These are phyloP conservation scores for Pseudopyricularia cyperi DNA, from an alignment of 2,329 filamentous ascomycete genomes.

Conservation along the genomic window DNA sequence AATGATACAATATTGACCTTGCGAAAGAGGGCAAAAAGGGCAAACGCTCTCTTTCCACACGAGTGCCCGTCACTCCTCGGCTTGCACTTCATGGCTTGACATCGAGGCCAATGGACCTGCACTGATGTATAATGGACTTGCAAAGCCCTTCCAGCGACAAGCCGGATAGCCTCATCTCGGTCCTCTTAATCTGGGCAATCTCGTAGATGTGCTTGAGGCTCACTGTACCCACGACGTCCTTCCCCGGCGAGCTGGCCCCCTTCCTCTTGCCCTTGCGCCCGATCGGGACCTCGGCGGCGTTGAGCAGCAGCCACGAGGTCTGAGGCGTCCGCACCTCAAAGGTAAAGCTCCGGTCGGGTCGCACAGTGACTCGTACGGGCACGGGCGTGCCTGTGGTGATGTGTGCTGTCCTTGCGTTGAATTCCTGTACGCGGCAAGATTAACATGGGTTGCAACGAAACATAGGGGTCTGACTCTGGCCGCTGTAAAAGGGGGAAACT, in stretches of 20 bases:
- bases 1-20: not conserved
- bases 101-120: constrained; percentile 58
- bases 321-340: constrained; percentile 91
- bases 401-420: constrained; percentile 87
- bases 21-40: not conserved
- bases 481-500: not conserved
- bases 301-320: constrained; percentile 81
- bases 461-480: too few relatives aligned
- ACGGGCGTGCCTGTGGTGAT: constrained; percentile 74
- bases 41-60: not conserved
- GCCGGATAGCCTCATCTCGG: constrained; percentile 61
- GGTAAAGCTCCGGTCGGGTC: constrained; percentile 81
- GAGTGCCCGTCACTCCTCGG: not conserved
- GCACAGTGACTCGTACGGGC: constrained; percentile 81
- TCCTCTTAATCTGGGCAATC: constrained; percentile 92
- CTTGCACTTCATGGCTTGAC: not conserved
- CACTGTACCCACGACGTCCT: constrained; percentile 70
- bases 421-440: constrained; percentile 50
- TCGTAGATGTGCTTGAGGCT: constrained; percentile 95
- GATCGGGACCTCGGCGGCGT: constrained; percentile 61
- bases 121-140: constrained; percentile 60
- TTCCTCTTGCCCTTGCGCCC: constrained; percentile 66
- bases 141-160: constrained; percentile 58
- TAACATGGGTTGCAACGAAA: constrained; percentile 8
- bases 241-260: constrained; percentile 62